Base-by-base conservation (phyloP, 1,284 basidiomycete species). In the Cutaneotrichosporon sp. region DNA sequence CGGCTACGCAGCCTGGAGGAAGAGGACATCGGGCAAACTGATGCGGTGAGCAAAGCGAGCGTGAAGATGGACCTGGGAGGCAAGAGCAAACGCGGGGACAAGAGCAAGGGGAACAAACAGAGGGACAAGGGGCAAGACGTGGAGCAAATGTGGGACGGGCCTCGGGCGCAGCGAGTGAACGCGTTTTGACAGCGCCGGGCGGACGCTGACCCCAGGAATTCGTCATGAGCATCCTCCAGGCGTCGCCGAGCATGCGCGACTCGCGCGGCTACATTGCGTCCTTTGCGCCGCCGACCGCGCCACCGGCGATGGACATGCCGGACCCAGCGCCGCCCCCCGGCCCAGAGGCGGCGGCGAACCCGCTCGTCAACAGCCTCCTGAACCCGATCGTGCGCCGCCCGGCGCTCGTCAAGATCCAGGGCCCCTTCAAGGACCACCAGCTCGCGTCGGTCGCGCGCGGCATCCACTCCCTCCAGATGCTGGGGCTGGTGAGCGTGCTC, bases 351-450 rank as follows among this genome's bases (percentile, higher is more conserved):
- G 69, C 65, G n/a, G 66, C 68, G 72, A 87, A 84, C 68, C 85
- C 84, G 2, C 83, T 94, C 64, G 84, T 93, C 60, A 85, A 87
- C 13, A 89, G 89, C n/a, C 89, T 97, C 59, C 83, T 97, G 25
- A 85, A 93, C 73, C 92, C 92, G 5, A 86, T 92, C 54, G 54
- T 74, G 13, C 75, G 72, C 42, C 84, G 77, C 14, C 75, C 79
- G 1, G 94, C 94, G 1, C 86, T 99, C 10, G 95, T 99, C 74
- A 99, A 99, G 79, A 83, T 99, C 14, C 97, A 99, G 79, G 93
- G 95, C 3, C 97, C 97, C 1, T 99, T 99, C 78, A 91, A 87
- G n/a, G 90, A 97, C 78, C 85, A 88, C 13, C 97, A 99, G 76
- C 87, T 99, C 61, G 89, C 94, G 67, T 95, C 92, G 74, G 92